Conservation (phyloP, 495 filamentous ascomycete species). For the Trichoderma erinaceum region DNA sequence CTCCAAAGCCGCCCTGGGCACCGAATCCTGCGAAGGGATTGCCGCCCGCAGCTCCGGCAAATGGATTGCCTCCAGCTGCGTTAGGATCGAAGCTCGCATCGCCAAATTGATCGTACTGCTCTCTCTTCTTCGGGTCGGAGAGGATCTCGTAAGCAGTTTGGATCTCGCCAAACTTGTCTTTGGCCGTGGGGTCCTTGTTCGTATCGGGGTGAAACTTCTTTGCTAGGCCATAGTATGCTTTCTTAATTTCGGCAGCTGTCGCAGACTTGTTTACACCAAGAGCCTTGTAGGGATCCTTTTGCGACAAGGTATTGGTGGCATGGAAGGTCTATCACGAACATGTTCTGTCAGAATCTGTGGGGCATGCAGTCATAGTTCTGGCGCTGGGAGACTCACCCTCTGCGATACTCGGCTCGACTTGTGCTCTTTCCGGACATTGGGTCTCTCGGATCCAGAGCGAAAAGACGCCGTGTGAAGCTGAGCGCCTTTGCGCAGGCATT, state of each 20-base stretch:
- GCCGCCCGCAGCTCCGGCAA: slow-evolving; percentile 51
- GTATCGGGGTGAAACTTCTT: slow-evolving; percentile 98
- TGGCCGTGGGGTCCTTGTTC: slow-evolving; percentile 85
- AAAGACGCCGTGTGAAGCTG: slow-evolving; percentile 24
- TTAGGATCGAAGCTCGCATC: slow-evolving; percentile 79
- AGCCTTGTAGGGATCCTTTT: slow-evolving; percentile 75
- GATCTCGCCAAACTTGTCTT: slow-evolving; percentile 89
- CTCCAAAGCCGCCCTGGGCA: slow-evolving; percentile 45
- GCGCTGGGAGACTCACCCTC: slow-evolving; percentile 20
- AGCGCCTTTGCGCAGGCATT: slow-evolving; percentile 27
- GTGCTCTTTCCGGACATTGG: slow-evolving; percentile 8
- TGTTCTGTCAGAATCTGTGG: background rate
- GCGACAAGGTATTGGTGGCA: slow-evolving; percentile 56
- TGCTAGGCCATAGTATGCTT: slow-evolving; percentile 95
- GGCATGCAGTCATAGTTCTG: background rate
- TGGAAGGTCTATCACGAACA: slow-evolving; percentile 60
- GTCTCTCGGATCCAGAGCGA: slow-evolving; percentile 17
- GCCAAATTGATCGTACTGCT: slow-evolving; percentile 85
- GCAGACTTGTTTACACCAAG: slow-evolving; percentile 80
- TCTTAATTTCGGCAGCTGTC: slow-evolving; percentile 86
- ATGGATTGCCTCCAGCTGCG: slow-evolving; percentile 57
- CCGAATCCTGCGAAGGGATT: slow-evolving; percentile 60
- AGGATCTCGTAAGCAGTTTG: slow-evolving; percentile 90
- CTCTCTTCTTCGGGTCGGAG: slow-evolving; percentile 83
- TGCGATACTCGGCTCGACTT: background rate